Base-by-base conservation (phyloP, 2,329 filamentous ascomycete species). In the Malbranchea cinnamomea region DNA sequence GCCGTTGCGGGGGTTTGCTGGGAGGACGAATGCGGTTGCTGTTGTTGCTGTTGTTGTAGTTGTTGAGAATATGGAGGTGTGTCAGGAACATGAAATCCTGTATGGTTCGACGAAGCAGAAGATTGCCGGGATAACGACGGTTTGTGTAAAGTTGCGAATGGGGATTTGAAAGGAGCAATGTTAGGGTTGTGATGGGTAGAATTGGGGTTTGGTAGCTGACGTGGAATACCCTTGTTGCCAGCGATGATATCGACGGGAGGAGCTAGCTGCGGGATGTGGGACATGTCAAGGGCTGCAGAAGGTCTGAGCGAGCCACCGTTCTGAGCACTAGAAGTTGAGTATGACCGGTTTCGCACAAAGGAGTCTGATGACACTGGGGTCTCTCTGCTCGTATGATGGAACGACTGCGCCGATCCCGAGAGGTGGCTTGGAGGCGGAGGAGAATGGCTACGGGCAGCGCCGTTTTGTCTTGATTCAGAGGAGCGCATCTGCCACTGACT, bases 401-500 rank as follows among this genome's bases (percentile, higher is more conserved):
- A n/a, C n/a, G n/a, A n/a, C n/a, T n/a, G n/a, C n/a, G n/a, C n/a
- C n/a, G n/a, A n/a, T n/a, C n/a, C n/a, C n/a, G n/a, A n/a, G n/a
- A n/a, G n/a, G n/a, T n/a, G n/a, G n/a, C n/a, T n/a, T n/a, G n/a
- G n/a, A n/a, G n/a, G n/a, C n/a, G n/a, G n/a, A n/a, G n/a, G n/a
- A n/a, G n/a, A n/a, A n/a, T n/a, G n/a, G n/a, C n/a, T n/a, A n/a
- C n/a, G n/a, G n/a, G n/a, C n/a, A n/a, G n/a, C n/a, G n/a, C n/a
- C n/a, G n/a, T n/a, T n/a, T n/a, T n/a, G n/a, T n/a, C n/a, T n/a
- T n/a, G n/a, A n/a, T 34, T 89, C 71, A 11, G 73, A 74, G 39
- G 78, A 74, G 14, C 43, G 47, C 28, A 75, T 68, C 54, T 92
- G 79, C 78, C 84, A 89, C 35, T 82, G 83, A 48, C 91, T 75